Evolutionary conservation across 2,329 filamentous ascomycete genomes (phyloP), one percentile per base, ranked within the genome.

Genomic region (Sphaerulina vaccinii): DNA sequence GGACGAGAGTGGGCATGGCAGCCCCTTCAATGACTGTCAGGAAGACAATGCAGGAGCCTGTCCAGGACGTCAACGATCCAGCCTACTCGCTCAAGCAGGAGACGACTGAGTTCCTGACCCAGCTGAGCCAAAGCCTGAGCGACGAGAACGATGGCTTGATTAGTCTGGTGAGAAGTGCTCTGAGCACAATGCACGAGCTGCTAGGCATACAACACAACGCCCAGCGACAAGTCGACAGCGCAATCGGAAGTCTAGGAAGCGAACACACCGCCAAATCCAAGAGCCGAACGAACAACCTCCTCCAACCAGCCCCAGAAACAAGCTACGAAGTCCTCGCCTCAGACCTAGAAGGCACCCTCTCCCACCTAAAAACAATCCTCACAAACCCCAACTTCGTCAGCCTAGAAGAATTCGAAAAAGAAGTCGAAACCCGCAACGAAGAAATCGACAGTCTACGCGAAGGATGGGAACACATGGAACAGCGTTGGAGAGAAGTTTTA

Each of bases 361-460:
- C 87, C 27, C 90, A 95, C 65, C 80, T 99, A 58, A 82, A 87
- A 59, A 86, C 81, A 2, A 82, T 99, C 32, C 77, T 99, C 38
- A 96, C 90, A 7, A 97, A 97, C 65, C 93, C 93, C 1, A 95
- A 91, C 2, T 99, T 97, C 68, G 93, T 96, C 11, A 88, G 92
- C 0, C 83, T 97, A 18, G 93, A 97, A 63, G 93, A 97, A 69
- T 90, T 99, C 2, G 86, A 95, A 65, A 74, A 97, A 63, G 93
- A 97, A 69, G 90, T 99, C 2, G 86, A 95, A 65, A 74, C 90
- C n/a, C 84, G 92, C 49, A 92, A 99, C 58, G 87, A 95, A 54
- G 91, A 96, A 68, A 97, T 99, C 58, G 79, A 81, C 46, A 82
- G 88, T 45, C 76, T 99, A 41, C 84, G 89, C 49, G 82, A 87